phyloP scores from a whole-genome alignment of 345 rosid genomes.

The Turnera subulata region DNA sequence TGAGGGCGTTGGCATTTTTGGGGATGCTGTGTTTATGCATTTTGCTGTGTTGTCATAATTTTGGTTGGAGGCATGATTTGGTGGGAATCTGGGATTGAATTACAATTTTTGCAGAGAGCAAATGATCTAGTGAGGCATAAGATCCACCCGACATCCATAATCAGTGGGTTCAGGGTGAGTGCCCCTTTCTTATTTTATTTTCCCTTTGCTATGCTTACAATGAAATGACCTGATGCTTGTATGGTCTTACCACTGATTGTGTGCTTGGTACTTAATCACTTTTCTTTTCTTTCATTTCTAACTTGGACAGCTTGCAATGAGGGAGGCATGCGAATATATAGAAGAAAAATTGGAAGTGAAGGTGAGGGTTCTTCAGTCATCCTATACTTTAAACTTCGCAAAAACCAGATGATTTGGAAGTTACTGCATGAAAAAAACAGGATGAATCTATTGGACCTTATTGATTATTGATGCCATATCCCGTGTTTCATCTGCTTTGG shows the following conservation, averaged over 20 bases:
- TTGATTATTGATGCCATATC: no score
- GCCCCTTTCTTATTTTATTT: background rate
- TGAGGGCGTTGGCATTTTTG: background rate
- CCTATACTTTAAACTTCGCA: no score
- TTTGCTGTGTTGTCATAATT: background rate
- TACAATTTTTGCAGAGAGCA: conserved; percentile 57
- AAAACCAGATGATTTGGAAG: background rate
- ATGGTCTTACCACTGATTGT: background rate
- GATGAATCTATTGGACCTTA: background rate
- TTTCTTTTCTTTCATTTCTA: conserved; percentile 8
- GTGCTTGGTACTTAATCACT: background rate
- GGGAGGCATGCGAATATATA: conserved; percentile 91
- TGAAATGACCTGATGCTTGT: no score
- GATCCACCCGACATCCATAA: conserved; percentile 95
- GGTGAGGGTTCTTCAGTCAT: conserved; percentile 35
- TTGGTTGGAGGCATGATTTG: background rate
- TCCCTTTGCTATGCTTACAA: background rate
- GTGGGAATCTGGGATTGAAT: conserved; percentile 9
- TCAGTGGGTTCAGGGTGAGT: conserved; percentile 87
- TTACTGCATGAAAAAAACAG: background rate
- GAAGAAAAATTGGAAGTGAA: conserved; percentile 85
- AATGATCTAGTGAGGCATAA: conserved; percentile 96
- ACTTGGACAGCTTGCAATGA: conserved; percentile 82
- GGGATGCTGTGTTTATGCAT: background rate
- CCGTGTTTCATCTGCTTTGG: no score